phyloP scores from a whole-genome alignment of 192 early-diverging fungal species.

The Podila epicladia region DNA sequence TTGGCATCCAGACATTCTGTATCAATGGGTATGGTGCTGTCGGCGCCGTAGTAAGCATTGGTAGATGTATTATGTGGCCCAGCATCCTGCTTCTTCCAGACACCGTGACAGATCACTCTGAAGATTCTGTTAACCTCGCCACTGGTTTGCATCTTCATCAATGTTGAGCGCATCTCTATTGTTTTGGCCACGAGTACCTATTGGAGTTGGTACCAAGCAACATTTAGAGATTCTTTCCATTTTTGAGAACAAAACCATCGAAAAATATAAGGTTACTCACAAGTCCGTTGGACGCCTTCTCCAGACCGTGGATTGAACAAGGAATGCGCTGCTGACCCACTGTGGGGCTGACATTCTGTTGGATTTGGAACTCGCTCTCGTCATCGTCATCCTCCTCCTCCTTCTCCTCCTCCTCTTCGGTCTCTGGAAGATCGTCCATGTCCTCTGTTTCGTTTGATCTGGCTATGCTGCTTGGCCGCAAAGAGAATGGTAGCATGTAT shows the following conservation, averaged over 20 bases:
- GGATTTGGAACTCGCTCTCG: constrained; percentile 39
- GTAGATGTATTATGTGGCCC: background rate
- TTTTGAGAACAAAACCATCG: too few relatives aligned
- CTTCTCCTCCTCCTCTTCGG: background rate
- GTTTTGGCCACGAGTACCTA: constrained; percentile 60
- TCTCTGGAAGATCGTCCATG: constrained; percentile 15
- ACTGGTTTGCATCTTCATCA: constrained; percentile 48
- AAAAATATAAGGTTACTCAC: too few relatives aligned
- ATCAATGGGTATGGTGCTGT: constrained; percentile 2
- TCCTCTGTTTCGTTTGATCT: background rate
- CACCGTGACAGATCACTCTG: constrained; percentile 50
- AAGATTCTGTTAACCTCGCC: constrained; percentile 31
- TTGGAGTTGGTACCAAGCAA: background rate
- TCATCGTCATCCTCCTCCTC: constrained; percentile 7
- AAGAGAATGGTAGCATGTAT: constrained; percentile 41
- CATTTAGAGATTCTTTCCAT: constrained; percentile 18
- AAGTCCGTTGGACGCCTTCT: constrained; percentile 66
- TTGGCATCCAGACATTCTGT: constrained; percentile 3
- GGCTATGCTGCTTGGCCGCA: constrained; percentile 13
- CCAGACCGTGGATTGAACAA: constrained; percentile 58
- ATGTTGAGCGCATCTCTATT: constrained; percentile 15
- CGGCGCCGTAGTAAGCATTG: background rate
- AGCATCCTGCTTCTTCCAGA: background rate
- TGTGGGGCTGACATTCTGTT: constrained; percentile 26
- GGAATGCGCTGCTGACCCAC: constrained; percentile 33